A percentile compares a stretch with the other conserved stretches of the same genome.
Evolutionary conservation across 1,139 yeast species (phyloP).

Genomic region (Fermentozyma sake): DNA sequence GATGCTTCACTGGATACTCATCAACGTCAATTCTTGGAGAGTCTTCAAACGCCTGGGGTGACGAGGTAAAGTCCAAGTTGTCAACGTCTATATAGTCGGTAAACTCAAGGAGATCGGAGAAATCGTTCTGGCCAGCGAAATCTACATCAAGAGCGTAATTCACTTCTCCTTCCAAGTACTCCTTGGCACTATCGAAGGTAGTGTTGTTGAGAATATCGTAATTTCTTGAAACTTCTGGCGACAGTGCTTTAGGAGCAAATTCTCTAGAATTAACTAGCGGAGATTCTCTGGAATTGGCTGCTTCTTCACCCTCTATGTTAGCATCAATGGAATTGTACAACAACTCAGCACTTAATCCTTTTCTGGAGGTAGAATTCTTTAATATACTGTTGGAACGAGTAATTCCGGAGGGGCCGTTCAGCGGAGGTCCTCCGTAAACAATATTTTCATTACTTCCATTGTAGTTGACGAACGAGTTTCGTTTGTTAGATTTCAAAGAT

Average conservation of each 20-base stretch:
- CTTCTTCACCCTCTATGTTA: constrained; percentile 1
- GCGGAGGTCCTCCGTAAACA: constrained; percentile 26
- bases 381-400: constrained; percentile 50
- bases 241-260: too few species aligned
- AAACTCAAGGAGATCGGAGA: constrained; percentile 38
- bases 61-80: constrained; percentile 26
- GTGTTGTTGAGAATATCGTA: constrained; percentile 3
- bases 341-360: constrained; percentile 11
- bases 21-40: too few species aligned
- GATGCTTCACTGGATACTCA: too few species aligned
- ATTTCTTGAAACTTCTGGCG: too few species aligned
- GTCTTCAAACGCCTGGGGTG: constrained; percentile 8
- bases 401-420: constrained; percentile 17
- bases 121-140: constrained; percentile 3
- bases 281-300: too few species aligned
- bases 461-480: constrained; percentile 42
- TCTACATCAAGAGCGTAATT: too few species aligned
- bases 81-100: constrained; percentile 65
- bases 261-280: too few species aligned
- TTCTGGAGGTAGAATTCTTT: constrained; percentile 28
- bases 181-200: constrained; percentile 6
- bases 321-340: constrained; percentile 9
- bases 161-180: too few species aligned
- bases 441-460: constrained; percentile 47
- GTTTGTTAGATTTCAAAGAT: constrained; percentile 35